A percentile compares a stretch with the other conserved stretches of the same genome.
Evolutionary conservation across 2,329 filamentous ascomycete species (phyloP).

Genomic region (Epichloe elymi): DNA sequence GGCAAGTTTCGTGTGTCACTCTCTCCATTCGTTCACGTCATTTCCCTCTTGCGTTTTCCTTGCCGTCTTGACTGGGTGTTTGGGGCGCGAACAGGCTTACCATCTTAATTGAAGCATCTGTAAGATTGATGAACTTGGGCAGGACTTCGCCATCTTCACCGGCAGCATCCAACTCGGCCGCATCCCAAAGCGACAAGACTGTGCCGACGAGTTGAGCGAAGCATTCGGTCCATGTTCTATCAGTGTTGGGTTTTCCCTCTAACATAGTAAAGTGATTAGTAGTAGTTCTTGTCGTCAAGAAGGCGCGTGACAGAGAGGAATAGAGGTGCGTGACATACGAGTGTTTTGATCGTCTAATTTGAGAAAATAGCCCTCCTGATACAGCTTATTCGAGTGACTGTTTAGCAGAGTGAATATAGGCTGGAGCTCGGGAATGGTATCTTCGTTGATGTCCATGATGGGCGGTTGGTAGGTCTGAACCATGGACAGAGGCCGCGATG

Average conservation of each 20-base stretch:
- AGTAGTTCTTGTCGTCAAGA: neutral
- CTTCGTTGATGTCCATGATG: slow-evolving; percentile 69
- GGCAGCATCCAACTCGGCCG: slow-evolving; percentile 75
- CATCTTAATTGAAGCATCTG: slow-evolving; percentile 97
- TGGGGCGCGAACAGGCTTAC: slow-evolving; percentile 33
- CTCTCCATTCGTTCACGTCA: neutral
- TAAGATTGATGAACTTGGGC: slow-evolving; percentile 90
- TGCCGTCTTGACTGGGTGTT: neutral
- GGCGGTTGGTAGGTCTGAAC: slow-evolving; percentile 75
- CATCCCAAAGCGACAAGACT: slow-evolving; percentile 90
- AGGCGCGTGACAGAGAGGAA: neutral
- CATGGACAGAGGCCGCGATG: slow-evolving; percentile 70
- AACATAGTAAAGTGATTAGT: slow-evolving; percentile 2
- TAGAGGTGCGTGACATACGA: slow-evolving; percentile 42
- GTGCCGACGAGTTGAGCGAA: slow-evolving; percentile 95
- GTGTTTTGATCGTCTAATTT: slow-evolving; percentile 92
- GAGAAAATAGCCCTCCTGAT: slow-evolving; percentile 94
- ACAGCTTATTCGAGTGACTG: slow-evolving; percentile 90
- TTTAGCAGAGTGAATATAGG: slow-evolving; percentile 92
- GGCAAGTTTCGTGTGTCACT: neutral
- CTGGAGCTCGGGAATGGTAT: slow-evolving; percentile 84
- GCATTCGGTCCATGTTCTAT: slow-evolving; percentile 89
- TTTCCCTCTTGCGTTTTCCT: neutral
- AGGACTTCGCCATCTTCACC: slow-evolving; percentile 75
- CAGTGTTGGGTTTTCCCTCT: slow-evolving; percentile 78